phyloP scores from a whole-genome alignment of 257 asterid genomes.

The Salvia splendens region DNA sequence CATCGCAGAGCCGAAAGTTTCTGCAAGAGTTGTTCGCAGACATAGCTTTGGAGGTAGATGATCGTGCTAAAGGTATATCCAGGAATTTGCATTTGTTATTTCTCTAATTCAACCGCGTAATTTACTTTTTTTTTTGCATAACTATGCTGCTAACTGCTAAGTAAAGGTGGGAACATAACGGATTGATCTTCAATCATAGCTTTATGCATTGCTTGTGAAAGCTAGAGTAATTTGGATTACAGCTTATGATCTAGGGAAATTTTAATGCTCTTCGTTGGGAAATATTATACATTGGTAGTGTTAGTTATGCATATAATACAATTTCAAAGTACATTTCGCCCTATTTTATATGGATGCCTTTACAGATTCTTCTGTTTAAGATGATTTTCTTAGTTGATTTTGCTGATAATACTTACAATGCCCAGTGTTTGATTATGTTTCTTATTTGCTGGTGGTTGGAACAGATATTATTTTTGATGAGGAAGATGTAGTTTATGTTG shows the following conservation, averaged over 20 bases:
- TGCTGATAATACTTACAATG: not conserved
- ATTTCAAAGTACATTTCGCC: not conserved
- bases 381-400: slow-evolving; percentile 8
- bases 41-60: slow-evolving; percentile 90
- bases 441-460: slow-evolving; percentile 25
- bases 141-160: not conserved
- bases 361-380: not conserved
- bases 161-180: not conserved
- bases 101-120: not conserved
- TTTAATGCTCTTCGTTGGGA: not conserved
- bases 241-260: not conserved
- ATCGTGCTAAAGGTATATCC: slow-evolving; percentile 77
- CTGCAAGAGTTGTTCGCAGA: slow-evolving; percentile 85
- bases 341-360: too few species aligned
- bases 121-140: not conserved
- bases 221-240: not conserved
- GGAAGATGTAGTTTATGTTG: slow-evolving; percentile 53
- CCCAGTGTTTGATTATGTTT: slow-evolving; percentile 23
- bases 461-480: slow-evolving; percentile 67
- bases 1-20: slow-evolving; percentile 68
- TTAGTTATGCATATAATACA: not conserved
- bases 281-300: too few species aligned
- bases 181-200: slow-evolving; percentile 8
- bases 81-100: not conserved
- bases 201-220: not conserved